Evolutionary conservation across 805 yeast species (phyloP).

Genomic region (Kurtzmaniella cleridarum): DNA sequence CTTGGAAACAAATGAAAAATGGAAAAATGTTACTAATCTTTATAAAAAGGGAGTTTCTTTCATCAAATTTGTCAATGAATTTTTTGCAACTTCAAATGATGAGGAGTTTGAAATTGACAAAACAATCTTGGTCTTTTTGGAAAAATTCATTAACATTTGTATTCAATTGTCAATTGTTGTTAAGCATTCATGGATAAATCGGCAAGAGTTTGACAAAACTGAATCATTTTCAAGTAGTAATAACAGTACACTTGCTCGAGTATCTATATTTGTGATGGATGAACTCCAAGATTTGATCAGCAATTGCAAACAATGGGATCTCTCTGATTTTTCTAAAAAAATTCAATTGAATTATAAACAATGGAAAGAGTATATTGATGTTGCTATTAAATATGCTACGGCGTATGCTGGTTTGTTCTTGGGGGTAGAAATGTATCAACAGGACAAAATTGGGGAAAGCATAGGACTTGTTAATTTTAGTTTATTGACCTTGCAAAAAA

Average conservation of each 20-base stretch:
- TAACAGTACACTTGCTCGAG: slow-evolving; percentile 40
- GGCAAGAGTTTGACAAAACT: slow-evolving; percentile 15
- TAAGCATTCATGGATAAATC: slow-evolving; percentile 33
- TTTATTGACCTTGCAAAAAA: slow-evolving; percentile 32
- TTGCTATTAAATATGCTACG: slow-evolving; percentile 29
- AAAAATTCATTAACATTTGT: slow-evolving; percentile 23
- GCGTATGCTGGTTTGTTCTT: slow-evolving; percentile 43
- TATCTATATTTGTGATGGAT: slow-evolving; percentile 35
- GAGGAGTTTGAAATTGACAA: neutral
- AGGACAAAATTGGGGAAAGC: slow-evolving; percentile 40
- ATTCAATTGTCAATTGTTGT: slow-evolving; percentile 35
- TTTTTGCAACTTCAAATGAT: neutral
- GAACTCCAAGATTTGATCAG: slow-evolving; percentile 23
- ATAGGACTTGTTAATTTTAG: slow-evolving; percentile 39
- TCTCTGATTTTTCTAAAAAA: neutral
- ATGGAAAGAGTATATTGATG: slow-evolving; percentile 26
- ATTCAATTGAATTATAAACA: slow-evolving; percentile 7
- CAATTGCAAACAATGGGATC: slow-evolving; percentile 6
- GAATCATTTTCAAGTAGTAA: slow-evolving; percentile 18
- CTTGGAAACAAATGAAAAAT: slow-evolving; percentile 17
- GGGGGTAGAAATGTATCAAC: slow-evolving; percentile 41
- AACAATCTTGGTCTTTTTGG: slow-evolving; percentile 12
- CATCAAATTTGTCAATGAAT: slow-evolving; percentile 17
- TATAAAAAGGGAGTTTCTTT: slow-evolving; percentile 29
- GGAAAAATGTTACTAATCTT: slow-evolving; percentile 31